Base-by-base conservation (phyloP, 169 alveolate species). In the Plasmodium chabaudi region DNA sequence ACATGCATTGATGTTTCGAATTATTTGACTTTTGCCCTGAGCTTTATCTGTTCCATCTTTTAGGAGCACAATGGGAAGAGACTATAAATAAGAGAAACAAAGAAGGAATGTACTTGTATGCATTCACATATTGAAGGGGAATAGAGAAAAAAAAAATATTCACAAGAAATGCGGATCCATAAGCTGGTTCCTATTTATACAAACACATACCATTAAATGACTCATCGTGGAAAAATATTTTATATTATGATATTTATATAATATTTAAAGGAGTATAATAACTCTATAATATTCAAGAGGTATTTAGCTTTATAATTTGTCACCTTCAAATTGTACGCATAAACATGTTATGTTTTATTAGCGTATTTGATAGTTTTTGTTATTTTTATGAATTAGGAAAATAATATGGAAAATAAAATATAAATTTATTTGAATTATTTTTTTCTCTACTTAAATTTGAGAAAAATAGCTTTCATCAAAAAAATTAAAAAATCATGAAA, bases 31-130 rank as follows among this genome's bases (percentile, higher is more conserved):
- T 55, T 95, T 94, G 13, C 99, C 99, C 87, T 98, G 98, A 44
- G 99, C 94, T 9, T 98, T 95, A 88, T 97, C 99, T 21, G 99
- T 97, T 23, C 99, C 99, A 84, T 98, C 99, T 96, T 95, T 98
- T 79, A 98, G 94, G 23, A 98, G 95, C 39, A 98, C 93, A 59
- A 98, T 98, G 63, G 97, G 98, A 17, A 94, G 96, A 87, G 96
- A 96, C 94, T 89, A 87, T 46, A 27, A 23, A 27, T n/a, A n/a
- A 2, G 44, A 27, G 21, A 60, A 57, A n/a, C 10, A 17, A 6
- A 15, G 21, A 9, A 47, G 15, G 7, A 9, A 2, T 12, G n/a
- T 25, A 7, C 9, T 15, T 5, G 21, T 17, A 59, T 59, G 10
- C n/a, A 19, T 59, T 19, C 13, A 49, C 57, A 12, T 12, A 49